A percentile compares a stretch with the other conserved stretches of the same genome.
Evolutionary conservation across 169 alveolate species (phyloP).

Genomic region (Plasmodium gallinaceum): DNA sequence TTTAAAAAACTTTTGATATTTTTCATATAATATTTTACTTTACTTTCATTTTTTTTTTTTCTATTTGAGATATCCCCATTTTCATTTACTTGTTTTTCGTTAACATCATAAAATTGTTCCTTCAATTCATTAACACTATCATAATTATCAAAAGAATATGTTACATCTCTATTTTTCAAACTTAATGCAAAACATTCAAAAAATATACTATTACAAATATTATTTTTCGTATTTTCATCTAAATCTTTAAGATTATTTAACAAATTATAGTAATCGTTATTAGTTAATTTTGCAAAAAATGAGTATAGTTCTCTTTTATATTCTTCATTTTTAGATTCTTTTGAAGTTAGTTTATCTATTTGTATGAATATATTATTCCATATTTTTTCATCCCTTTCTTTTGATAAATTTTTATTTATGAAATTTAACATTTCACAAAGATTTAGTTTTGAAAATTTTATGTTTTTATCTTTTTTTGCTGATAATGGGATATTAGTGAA

Average conservation of each 20-base stretch:
- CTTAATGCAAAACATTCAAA: conserved; percentile 45
- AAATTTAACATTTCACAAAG: conserved; percentile 32
- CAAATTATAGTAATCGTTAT: conserved; percentile 27
- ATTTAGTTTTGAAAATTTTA: conserved; percentile 45
- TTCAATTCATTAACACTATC: background rate
- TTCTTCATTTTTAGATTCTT: conserved; percentile 43
- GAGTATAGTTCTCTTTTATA: conserved; percentile 20
- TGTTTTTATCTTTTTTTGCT: conserved; percentile 23
- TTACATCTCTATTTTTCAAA: conserved; percentile 45
- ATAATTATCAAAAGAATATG: conserved; percentile 1
- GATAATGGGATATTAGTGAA: conserved; percentile 30
- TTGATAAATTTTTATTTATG: conserved; percentile 19
- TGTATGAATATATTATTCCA: conserved; percentile 63
- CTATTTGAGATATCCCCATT: background rate
- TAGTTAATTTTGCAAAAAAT: conserved; percentile 25
- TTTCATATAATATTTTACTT: conserved; percentile 46
- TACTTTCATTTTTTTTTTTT: conserved; percentile 6
- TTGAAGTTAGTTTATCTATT: conserved; percentile 39
- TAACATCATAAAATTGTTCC: background rate
- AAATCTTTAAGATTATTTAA: conserved; percentile 42
- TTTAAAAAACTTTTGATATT: conserved; percentile 44
- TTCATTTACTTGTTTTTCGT: background rate
- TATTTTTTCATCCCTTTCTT: conserved; percentile 11
- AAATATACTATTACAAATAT: conserved; percentile 29
- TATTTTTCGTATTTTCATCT: conserved; percentile 39